Conservation (phyloP, 352 stramenopile genomes). For the Globisporangium cylindrosporum region DNA sequence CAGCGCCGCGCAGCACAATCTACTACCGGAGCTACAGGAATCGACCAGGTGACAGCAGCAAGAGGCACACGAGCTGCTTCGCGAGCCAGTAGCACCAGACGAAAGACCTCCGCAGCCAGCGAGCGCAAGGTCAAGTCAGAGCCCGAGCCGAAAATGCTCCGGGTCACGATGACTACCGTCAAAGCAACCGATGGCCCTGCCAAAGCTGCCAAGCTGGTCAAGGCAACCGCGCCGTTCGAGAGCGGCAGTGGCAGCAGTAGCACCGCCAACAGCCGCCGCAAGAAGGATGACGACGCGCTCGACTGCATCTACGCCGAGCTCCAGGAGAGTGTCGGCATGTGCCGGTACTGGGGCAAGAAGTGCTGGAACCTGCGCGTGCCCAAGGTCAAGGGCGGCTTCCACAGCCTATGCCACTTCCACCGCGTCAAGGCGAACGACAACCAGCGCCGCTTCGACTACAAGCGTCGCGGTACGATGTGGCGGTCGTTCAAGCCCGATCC, state of each 20-base stretch:
- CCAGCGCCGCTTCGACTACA: constrained; percentile 27
- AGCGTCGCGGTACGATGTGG: constrained; percentile 17
- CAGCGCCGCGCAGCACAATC: not conserved
- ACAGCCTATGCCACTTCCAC: constrained; percentile 30
- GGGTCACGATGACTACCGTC: no score
- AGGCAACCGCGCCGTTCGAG: not conserved
- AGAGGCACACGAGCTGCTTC: not conserved
- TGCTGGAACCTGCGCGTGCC: constrained; percentile 20
- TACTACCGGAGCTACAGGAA: not conserved
- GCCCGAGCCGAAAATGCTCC: not conserved
- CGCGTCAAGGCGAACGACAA: constrained; percentile 25
- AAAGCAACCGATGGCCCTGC: not conserved
- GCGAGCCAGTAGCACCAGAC: no score
- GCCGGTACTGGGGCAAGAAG: constrained; percentile 24
- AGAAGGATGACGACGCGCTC: constrained; percentile 13
- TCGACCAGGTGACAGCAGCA: not conserved
- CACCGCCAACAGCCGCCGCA: not conserved
- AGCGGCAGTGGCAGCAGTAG: not conserved
- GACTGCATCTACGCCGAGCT: constrained; percentile 19
- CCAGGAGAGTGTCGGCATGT: constrained; percentile 13
- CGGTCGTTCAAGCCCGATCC: constrained; percentile 11
- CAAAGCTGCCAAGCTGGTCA: not conserved
- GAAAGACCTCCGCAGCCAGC: no score
- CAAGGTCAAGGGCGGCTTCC: constrained; percentile 27
- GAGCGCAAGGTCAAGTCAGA: no score